phyloP scores from a whole-genome alignment of 2,329 filamentous ascomycete genomes.

The Amauroascus verrucosus region DNA sequence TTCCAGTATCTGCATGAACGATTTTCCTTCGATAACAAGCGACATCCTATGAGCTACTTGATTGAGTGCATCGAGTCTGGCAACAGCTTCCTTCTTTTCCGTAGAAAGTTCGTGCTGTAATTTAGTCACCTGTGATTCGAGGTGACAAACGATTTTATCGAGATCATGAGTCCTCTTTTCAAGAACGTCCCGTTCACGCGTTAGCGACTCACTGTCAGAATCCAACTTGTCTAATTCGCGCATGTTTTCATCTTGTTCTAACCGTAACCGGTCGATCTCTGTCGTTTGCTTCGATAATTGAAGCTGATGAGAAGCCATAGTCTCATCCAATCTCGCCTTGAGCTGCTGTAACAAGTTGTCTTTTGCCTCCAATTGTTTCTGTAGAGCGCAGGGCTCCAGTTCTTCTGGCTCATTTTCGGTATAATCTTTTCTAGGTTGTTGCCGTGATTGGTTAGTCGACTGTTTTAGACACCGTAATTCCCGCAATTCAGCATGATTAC shows the following conservation, averaged over 20 bases:
- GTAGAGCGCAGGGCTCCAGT: slow-evolving; percentile 19
- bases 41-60: slow-evolving; percentile 30
- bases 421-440: not conserved
- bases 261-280: slow-evolving; percentile 30
- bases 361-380: slow-evolving; percentile 28
- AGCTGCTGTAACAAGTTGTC: slow-evolving; percentile 29
- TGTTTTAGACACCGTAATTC: slow-evolving; percentile 17
- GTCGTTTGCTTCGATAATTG: slow-evolving; percentile 29
- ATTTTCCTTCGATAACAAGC: slow-evolving; percentile 24
- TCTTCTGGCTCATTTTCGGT: not conserved
- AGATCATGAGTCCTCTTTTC: slow-evolving; percentile 28
- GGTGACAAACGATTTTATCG: slow-evolving; percentile 27
- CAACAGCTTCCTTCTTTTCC: slow-evolving; percentile 28
- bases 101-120: slow-evolving; percentile 29
- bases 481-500: slow-evolving; percentile 17
- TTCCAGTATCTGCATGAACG: slow-evolving; percentile 31
- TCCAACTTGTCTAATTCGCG: slow-evolving; percentile 30
- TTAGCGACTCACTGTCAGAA: slow-evolving; percentile 26
- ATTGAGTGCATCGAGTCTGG: slow-evolving; percentile 31
- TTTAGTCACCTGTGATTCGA: slow-evolving; percentile 31
- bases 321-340: slow-evolving; percentile 25
- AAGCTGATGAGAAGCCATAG: slow-evolving; percentile 25
- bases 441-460: slow-evolving; percentile 13
- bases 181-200: slow-evolving; percentile 27
- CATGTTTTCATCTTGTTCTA: slow-evolving; percentile 27